Conservation (phyloP, 2,329 filamentous ascomycete genomes). For the Alternaria gansuensis region DNA sequence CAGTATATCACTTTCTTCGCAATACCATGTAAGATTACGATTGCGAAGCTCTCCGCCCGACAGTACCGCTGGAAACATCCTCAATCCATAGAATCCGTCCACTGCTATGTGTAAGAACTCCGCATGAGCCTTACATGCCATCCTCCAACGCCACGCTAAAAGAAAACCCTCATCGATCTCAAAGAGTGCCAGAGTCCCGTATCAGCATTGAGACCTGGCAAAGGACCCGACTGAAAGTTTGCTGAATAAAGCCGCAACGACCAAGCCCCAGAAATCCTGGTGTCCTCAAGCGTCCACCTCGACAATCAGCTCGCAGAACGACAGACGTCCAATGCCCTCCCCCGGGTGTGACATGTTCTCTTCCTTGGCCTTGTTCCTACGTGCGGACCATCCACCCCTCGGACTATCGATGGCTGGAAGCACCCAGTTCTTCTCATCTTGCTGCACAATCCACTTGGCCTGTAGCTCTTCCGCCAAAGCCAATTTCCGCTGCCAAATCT, state of each 20-base stretch:
- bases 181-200: background rate
- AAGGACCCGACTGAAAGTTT: background rate
- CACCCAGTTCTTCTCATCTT: slow-evolving; percentile 43
- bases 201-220: background rate
- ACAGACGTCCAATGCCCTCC: slow-evolving; percentile 22
- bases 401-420: slow-evolving; percentile 24
- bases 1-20: background rate
- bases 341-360: slow-evolving; percentile 14
- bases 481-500: slow-evolving; percentile 29
- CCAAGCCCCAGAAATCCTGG: background rate
- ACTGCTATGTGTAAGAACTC: background rate
- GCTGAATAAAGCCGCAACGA: background rate
- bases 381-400: slow-evolving; percentile 14
- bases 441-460: slow-evolving; percentile 18
- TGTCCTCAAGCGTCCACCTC: background rate
- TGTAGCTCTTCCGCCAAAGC: slow-evolving; percentile 19
- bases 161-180: background rate
- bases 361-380: too few species aligned
- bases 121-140: background rate
- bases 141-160: background rate
- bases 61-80: background rate
- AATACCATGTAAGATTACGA: background rate
- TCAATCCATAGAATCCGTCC: background rate
- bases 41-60: background rate
- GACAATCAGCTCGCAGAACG: slow-evolving; percentile 8